phyloP scores from a whole-genome alignment of 2,329 filamentous ascomycete species.

The Fusarium tuaranense region DNA sequence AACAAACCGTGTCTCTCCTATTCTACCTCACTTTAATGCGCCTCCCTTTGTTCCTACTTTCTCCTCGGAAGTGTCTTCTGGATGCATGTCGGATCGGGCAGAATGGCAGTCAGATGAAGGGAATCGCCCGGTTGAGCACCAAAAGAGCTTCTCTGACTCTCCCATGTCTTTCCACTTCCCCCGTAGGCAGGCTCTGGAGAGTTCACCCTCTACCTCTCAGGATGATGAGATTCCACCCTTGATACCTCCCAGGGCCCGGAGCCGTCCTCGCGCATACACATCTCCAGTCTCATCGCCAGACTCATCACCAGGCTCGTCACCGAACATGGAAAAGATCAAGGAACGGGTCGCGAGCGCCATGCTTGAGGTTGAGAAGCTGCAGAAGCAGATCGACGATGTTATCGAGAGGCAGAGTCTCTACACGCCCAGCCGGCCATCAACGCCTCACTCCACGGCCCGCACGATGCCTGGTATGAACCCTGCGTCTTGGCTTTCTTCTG shows the following conservation, averaged over 20 bases:
- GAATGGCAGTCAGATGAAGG: slow-evolving; percentile 42
- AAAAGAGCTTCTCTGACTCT: slow-evolving; percentile 60
- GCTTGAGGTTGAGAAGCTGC: slow-evolving; percentile 68
- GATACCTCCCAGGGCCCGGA: slow-evolving; percentile 58
- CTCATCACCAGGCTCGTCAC: slow-evolving; percentile 56
- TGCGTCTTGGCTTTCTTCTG: slow-evolving; percentile 16
- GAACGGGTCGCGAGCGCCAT: slow-evolving; percentile 68
- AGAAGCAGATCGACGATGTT: slow-evolving; percentile 70
- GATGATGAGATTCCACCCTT: slow-evolving; percentile 45
- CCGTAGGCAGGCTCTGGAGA: slow-evolving; percentile 53
- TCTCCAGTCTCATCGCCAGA: slow-evolving; percentile 59
- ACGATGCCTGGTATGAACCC: slow-evolving; percentile 47
- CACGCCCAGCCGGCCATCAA: slow-evolving; percentile 64
- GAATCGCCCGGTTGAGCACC: slow-evolving; percentile 48
- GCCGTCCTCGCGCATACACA: slow-evolving; percentile 57
- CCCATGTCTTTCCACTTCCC: slow-evolving; percentile 67
- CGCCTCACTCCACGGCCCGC: slow-evolving; percentile 55
- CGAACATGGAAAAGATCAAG: slow-evolving; percentile 63
- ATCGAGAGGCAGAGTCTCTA: slow-evolving; percentile 72
- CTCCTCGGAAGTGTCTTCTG: slow-evolving; percentile 52
- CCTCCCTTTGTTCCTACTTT: slow-evolving; percentile 47
- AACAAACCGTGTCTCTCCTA: slow-evolving; percentile 62
- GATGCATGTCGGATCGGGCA: slow-evolving; percentile 46
- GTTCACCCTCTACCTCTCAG: slow-evolving; percentile 36
- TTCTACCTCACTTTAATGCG: slow-evolving; percentile 64